Evolutionary conservation across 768 basidiomycete species (phyloP), one percentile per base, ranked within the genome.

Genomic region (Lanmaoa pseudosensibilis): DNA sequence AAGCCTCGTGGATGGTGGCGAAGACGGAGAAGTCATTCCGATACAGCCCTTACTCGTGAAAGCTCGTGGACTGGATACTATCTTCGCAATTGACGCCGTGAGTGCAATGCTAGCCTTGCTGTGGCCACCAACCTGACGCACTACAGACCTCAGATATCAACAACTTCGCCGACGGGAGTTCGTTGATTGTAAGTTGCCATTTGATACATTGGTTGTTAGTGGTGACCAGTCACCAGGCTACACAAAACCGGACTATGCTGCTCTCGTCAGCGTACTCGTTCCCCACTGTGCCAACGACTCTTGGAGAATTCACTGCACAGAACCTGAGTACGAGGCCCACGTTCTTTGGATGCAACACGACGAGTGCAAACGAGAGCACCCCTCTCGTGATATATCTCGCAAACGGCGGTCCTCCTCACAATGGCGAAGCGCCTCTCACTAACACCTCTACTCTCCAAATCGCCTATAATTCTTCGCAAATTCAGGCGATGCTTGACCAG

Each of bases 341-440:
- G 11, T 79, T 82, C 68, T 80, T 80, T 61, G 81, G 79, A 5
- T 80, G 80, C 61, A 60, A 73, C 8, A 59, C 57, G 32, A 56
- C 63, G 40, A 64, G 49, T 25, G 60, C 60, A 46, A 68, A 63
- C 23, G 60, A 56, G 0, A 70, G 67, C 40, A 75, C 74, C 5
- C 83, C 84, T 3, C 65, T 85, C 38, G 60, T 86, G 16, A 75
- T 85, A 53, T 87, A 87, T 67, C 67, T 85, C n/a, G 83, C 84
- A 1, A 82, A 80, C 61, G 81, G 82, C 30, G 79, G 78, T 5
- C 69, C 77, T 2, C 77, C 77, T 41, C 71, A 65, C 55, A 69
- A 78, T 33, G 69, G 75, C 19, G 62, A 70, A 23, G 62, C 68
- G n/a, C 63, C 74, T 9, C 50, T 74, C 10, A 80, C 79, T 7